These are phyloP conservation scores for Amphirosellinia nigrospora DNA, from an alignment of 495 filamentous ascomycete species.

Conservation along the genomic window DNA sequence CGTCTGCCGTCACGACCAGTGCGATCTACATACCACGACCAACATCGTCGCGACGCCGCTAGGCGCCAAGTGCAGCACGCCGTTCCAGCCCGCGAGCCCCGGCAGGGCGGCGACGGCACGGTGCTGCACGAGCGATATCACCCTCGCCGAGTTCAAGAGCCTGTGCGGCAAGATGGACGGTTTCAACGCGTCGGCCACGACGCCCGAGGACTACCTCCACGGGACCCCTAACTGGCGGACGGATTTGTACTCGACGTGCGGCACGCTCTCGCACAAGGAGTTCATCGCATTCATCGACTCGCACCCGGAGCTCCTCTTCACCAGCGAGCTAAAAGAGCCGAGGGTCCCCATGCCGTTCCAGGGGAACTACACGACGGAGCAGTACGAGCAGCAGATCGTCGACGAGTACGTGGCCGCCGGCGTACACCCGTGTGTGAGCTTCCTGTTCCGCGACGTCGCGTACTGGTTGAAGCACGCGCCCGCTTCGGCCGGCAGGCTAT, in stretches of 20 bases:
- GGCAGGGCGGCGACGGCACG: conserved; percentile 52
- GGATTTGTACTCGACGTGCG: conserved; percentile 64
- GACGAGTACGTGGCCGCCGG: conserved; percentile 59
- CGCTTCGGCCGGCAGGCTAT: conserved; percentile 63
- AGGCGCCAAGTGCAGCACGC: conserved; percentile 64
- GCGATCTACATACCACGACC: conserved; percentile 69
- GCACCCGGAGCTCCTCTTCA: conserved; percentile 58
- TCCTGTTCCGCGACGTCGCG: conserved; percentile 63
- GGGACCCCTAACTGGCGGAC: conserved; percentile 63
- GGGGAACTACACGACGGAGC: conserved; percentile 62
- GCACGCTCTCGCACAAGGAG: conserved; percentile 57
- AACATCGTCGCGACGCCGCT: conserved; percentile 66
- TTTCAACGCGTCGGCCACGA: conserved; percentile 58
- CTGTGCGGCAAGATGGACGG: conserved; percentile 70
- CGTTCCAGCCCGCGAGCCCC: conserved; percentile 57
- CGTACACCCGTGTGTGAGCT: conserved; percentile 65
- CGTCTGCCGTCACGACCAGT: conserved; percentile 67
- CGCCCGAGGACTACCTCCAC: conserved; percentile 56
- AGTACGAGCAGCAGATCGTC: conserved; percentile 64
- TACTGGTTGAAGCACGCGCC: conserved; percentile 67
- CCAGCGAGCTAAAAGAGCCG: conserved; percentile 66
- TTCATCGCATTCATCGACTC: conserved; percentile 59
- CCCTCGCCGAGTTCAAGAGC: conserved; percentile 61
- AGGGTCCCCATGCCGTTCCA: conserved; percentile 66
- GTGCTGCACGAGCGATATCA: conserved; percentile 71